Percentiles rank a stretch among this genome's conserved stretches.
phyloP scores from a whole-genome alignment of 768 basidiomycete species.

The Austroboletus eburneus region DNA sequence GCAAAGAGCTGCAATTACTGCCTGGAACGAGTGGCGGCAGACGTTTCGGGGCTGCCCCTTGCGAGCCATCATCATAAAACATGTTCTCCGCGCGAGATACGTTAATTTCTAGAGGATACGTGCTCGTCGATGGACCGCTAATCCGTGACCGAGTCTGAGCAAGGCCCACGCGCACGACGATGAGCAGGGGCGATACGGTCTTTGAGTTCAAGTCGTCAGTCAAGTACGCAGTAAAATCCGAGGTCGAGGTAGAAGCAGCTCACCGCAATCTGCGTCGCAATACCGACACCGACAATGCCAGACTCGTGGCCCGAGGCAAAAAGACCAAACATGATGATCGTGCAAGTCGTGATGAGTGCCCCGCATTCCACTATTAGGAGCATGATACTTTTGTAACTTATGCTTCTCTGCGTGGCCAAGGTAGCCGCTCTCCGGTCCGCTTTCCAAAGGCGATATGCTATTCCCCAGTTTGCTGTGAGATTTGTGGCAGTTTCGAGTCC shows the following conservation, averaged over 20 bases:
- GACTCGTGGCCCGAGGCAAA: slow-evolving; percentile 10
- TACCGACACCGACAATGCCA: slow-evolving; percentile 12
- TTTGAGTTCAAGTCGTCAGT: slow-evolving; percentile 1
- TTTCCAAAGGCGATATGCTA: slow-evolving; percentile 17
- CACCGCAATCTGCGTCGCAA: slow-evolving; percentile 20
- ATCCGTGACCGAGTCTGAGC: not conserved
- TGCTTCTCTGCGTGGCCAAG: slow-evolving; percentile 3
- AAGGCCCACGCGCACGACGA: slow-evolving; percentile 17
- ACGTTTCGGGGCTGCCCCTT: not conserved
- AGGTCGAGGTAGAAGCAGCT: not conserved
- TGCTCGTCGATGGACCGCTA: not conserved
- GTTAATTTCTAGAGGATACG: slow-evolving; percentile 1
- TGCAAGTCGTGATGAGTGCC: slow-evolving; percentile 17
- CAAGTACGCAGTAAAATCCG: not conserved
- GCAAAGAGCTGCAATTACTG: not conserved
- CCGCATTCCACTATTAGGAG: slow-evolving; percentile 20
- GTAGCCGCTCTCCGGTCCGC: not conserved
- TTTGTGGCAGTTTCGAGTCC: slow-evolving; percentile 17
- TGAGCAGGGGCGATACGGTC: slow-evolving; percentile 19
- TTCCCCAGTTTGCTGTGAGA: slow-evolving; percentile 13
- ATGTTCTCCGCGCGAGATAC: slow-evolving; percentile 1
- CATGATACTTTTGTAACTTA: slow-evolving; percentile 11
- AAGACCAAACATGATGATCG: slow-evolving; percentile 17
- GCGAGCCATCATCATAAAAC: not conserved
- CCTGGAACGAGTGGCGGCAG: not conserved